phyloP scores from a whole-genome alignment of 2,329 filamentous ascomycete species.

The Phialophora expanda region DNA sequence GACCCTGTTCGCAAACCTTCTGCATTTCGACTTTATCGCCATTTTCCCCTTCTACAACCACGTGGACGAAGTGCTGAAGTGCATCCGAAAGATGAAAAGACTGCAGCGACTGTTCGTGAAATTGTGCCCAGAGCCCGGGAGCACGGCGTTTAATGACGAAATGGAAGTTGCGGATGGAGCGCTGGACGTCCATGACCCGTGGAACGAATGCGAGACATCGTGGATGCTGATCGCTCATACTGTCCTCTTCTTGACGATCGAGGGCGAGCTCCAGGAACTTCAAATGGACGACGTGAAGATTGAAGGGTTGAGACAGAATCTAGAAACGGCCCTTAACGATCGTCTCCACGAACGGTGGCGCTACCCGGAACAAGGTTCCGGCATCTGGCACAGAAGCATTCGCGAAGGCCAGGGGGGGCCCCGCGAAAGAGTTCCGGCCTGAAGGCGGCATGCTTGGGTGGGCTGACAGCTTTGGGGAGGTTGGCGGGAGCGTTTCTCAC shows the following conservation, averaged over 20 bases:
- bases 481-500: neutral
- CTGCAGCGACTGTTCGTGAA: conserved; percentile 63
- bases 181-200: conserved; percentile 52
- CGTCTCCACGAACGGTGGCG: conserved; percentile 30
- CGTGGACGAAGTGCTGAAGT: conserved; percentile 54
- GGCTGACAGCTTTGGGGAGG: neutral
- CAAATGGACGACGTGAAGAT: conserved; percentile 37
- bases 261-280: conserved; percentile 29
- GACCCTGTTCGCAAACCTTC: conserved; percentile 53
- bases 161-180: conserved; percentile 42
- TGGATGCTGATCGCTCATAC: conserved; percentile 55
- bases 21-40: conserved; percentile 63
- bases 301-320: conserved; percentile 27
- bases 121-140: conserved; percentile 48
- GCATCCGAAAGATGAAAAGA: conserved; percentile 56
- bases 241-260: conserved; percentile 38
- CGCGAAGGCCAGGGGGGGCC: neutral
- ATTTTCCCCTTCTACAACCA: conserved; percentile 71
- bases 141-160: conserved; percentile 49
- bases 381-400: conserved; percentile 20
- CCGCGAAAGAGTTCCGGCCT: neutral
- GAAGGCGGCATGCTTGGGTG: neutral
- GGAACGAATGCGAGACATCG: conserved; percentile 61
- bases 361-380: conserved; percentile 28
- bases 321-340: conserved; percentile 26